These are phyloP conservation scores for Naganishia friedmannii DNA, from an alignment of 768 basidiomycete species.

Conservation along the genomic window DNA sequence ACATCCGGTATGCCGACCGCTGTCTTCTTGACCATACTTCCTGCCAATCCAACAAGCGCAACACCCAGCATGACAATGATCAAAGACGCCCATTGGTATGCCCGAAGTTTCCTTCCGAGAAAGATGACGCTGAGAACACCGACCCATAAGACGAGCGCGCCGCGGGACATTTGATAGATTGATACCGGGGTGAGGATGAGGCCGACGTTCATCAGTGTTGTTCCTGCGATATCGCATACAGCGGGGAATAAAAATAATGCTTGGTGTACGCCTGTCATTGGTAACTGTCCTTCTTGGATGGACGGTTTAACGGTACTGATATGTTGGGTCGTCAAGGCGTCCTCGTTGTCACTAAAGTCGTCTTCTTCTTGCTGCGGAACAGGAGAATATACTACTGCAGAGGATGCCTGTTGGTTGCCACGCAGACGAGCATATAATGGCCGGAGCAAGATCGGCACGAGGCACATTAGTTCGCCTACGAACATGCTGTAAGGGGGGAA, in stretches of 20 bases:
- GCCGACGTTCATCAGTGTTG: conserved; percentile 84
- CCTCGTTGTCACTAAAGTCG: conserved; percentile 7
- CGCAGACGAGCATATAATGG: conserved; percentile 10
- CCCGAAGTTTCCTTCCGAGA: conserved; percentile 75
- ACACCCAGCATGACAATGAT: conserved; percentile 66
- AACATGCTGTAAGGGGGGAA: conserved; percentile 49
- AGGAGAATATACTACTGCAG: conserved; percentile 1
- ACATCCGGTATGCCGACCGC: conserved; percentile 41
- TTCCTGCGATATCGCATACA: conserved; percentile 78
- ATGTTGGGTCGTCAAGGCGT: not conserved
- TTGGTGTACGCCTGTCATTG: conserved; percentile 8
- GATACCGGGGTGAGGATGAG: conserved; percentile 94
- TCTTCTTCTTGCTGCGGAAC: conserved; percentile 32
- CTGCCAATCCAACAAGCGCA: conserved; percentile 65
- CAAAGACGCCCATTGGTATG: conserved; percentile 92
- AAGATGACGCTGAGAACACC: conserved; percentile 87
- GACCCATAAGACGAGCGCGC: conserved; percentile 89
- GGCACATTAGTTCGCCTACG: conserved; percentile 80
- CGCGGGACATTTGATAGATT: conserved; percentile 85
- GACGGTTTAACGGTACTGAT: not conserved
- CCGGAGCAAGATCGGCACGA: conserved; percentile 40
- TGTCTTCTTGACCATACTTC: conserved; percentile 77
- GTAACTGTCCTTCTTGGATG: not conserved
- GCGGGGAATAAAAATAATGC: conserved; percentile 82
- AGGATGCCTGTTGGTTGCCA: not conserved